A percentile compares a stretch with the other conserved stretches of the same genome.
phyloP scores from a whole-genome alignment of 2,329 filamentous ascomycete species.

The Penicillium polonicum region DNA sequence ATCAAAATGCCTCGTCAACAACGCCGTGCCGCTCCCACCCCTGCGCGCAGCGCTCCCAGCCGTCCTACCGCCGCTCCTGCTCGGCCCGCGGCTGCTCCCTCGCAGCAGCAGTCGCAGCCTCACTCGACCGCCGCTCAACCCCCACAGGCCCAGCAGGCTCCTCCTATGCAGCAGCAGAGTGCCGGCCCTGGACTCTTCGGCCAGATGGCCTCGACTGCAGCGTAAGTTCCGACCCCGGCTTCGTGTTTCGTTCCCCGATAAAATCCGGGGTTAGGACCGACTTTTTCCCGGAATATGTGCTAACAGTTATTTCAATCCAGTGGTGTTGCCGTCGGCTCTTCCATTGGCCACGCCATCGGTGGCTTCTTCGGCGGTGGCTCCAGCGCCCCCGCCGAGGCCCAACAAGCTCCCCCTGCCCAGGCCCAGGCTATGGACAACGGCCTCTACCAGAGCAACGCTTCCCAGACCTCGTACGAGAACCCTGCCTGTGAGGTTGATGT shows the following conservation, averaged over 20 bases:
- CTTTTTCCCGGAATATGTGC: constrained; percentile 2
- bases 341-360: constrained; percentile 91
- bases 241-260: constrained; percentile 5
- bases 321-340: constrained; percentile 93
- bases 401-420: constrained; percentile 54
- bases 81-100: constrained; percentile 53
- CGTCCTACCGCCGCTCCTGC: constrained; percentile 65
- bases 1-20: constrained; percentile 74
- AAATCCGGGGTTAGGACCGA: constrained; percentile 8
- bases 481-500: constrained; percentile 77
- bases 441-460: constrained; percentile 49
- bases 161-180: constrained; percentile 49
- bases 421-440: constrained; percentile 51
- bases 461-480: constrained; percentile 48
- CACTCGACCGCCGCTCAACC: constrained; percentile 64
- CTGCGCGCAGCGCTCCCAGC: constrained; percentile 57
- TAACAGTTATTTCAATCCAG: constrained; percentile 50
- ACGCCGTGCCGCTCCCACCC: constrained; percentile 58
- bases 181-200: constrained; percentile 84
- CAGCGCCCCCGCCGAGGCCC: constrained; percentile 55
- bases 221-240: constrained; percentile 63
- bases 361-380: constrained; percentile 79
- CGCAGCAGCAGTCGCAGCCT: constrained; percentile 65
- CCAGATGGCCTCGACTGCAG: constrained; percentile 96
- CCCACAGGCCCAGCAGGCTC: constrained; percentile 48